Evolutionary conservation across 176 grass and related monocot genomes (phyloP), one percentile per base, ranked within the genome.

Genomic region (Pontederia crassipes): DNA sequence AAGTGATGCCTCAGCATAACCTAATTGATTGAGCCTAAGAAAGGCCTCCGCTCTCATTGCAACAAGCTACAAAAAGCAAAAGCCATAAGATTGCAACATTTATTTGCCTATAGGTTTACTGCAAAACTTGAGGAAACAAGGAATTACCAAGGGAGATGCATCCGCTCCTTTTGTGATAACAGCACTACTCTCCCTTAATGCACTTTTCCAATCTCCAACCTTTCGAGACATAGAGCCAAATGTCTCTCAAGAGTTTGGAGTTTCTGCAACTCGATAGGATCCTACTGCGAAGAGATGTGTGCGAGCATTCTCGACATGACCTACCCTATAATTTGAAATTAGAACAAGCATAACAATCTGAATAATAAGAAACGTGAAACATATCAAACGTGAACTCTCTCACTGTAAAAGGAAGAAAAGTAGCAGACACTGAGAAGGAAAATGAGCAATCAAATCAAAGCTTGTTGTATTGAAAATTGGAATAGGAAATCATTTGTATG

Each of bases 151-250:
- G 0, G 72, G 76, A 69, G 87, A 91, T 12, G 81, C 91, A 57
- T 97, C 87, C n/a, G 93, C 81, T 45, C 93, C n/a, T n/a, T n/a
- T 71, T 9, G 76, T 67, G 67, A 92, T 80, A 51, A 87, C 80
- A 48, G 87, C 87, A 78, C 92, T 87, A n/a, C 74, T 87, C 83
- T 97, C 93, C 76, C 87, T 85, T 67, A 97, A 27, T 6, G 74
- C 49, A 4, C 79, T 85, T 58, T 88, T 97, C 87, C 93, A 97
- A 62, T 97, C 93, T 46, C 84, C 79, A 27, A 88, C 68, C 79
- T 84, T 91, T 67, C 93, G 82, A 12, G 79, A 73, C 87, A 79
- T 80, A 70, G 85, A 59, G 64, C 70, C 52, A 82, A 61, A 75
- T 92, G 84, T 56, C 70, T 35, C 73, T 92, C 93, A 45, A 97